Evolutionary conservation across 2,329 filamentous ascomycete species (phyloP).

Genomic region (Ophiostoma ulmi): DNA sequence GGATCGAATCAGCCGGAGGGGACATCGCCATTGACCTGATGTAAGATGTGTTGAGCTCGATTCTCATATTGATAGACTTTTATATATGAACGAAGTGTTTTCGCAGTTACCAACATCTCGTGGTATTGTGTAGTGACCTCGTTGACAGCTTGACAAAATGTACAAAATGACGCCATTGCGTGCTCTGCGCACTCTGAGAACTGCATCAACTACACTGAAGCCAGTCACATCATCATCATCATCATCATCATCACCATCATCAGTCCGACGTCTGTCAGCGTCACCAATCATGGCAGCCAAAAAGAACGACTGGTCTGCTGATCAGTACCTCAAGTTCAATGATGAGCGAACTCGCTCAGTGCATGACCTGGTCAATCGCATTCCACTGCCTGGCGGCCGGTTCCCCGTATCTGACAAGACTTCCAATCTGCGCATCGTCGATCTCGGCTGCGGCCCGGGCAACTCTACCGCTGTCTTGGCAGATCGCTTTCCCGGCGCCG

Average conservation of each 20-base stretch:
- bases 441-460: conserved; percentile 57
- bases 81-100: background rate
- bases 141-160: background rate
- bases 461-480: conserved; percentile 51
- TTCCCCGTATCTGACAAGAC: conserved; percentile 23
- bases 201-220: background rate
- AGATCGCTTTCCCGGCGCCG: conserved; percentile 43
- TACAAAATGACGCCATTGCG: background rate
- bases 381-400: conserved; percentile 35
- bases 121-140: background rate
- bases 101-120: background rate
- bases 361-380: conserved; percentile 47
- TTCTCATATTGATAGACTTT: background rate
- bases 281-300: conserved; percentile 12
- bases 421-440: conserved; percentile 44
- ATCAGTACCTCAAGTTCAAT: conserved; percentile 53
- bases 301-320: conserved; percentile 48
- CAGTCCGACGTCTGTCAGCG: background rate
- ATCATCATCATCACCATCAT: background rate
- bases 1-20: background rate
- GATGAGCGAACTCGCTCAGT: conserved; percentile 49
- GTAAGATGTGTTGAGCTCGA: background rate
- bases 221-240: background rate
- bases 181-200: background rate
- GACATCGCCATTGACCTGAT: background rate